Evolutionary conservation across 2,329 filamentous ascomycete species (phyloP), one percentile per base, ranked within the genome.

Genomic region (Macrophomina tecta): DNA sequence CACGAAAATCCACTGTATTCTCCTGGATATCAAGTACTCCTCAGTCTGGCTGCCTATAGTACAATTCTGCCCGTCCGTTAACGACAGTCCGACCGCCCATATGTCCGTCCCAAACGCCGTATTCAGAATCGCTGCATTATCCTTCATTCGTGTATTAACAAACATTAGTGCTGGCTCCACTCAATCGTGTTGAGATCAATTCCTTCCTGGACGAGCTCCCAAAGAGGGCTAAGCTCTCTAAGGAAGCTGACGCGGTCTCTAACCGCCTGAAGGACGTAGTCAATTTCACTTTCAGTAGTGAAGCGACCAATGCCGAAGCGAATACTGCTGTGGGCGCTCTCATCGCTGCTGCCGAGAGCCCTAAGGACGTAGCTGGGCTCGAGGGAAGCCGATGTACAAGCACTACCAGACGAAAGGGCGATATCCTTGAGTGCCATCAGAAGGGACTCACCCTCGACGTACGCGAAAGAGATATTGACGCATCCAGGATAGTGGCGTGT

Each of bases 351-450:
- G 68, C 95, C 95, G 18, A 99, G 86, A 4, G 95, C 95, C 67
- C 95, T 90, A 36, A 99, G 86, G 55, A 99, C 95, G 78, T 99
- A 99, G 78, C 92, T 97, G 16, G 95, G 95, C 79, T 99, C 95
- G 40, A 99, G 84, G 0, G 95, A 99, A 0, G 95, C 95, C 4
- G 94, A 98, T 2, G 95, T 99, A 82, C 95, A 99, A 5, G 95
- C 95, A 75, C 93, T 97, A 67, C 95, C 95, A 0, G 95, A 99
- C 6, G 94, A 98, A 42, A 99, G 84, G 0, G 95, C 95, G 79
- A 99, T 97, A 73, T 99, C 95, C 82, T 99, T 99, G 53, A 99
- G 83, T 0, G 95, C 95, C 95, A 99, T 99, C 70, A 99, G 86
- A 1, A 99, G 89, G 2, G 95, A 98, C 81, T 99, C 95, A 72